Percentiles rank a stretch among this genome's conserved stretches.
phyloP scores from a whole-genome alignment of 768 basidiomycete species.

The Amanita exitialis region DNA sequence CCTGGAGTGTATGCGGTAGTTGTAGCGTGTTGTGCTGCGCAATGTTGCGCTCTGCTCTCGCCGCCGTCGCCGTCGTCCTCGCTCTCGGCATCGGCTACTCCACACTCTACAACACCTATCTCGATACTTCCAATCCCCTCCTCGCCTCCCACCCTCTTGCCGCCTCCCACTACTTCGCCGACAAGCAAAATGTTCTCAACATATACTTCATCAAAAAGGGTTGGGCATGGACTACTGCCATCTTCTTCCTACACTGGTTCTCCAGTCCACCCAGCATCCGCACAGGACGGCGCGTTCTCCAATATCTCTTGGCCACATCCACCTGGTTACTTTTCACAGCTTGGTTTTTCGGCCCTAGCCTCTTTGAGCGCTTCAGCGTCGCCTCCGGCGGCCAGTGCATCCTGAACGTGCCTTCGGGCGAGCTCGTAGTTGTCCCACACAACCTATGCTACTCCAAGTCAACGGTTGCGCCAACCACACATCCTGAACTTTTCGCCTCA shows the following conservation, averaged over 20 bases:
- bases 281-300: constrained; percentile 30
- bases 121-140: constrained; percentile 78
- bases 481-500: constrained; percentile 52
- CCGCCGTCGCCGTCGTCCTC: constrained; percentile 34
- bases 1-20: neutral
- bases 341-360: constrained; percentile 85
- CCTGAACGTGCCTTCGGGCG: constrained; percentile 49
- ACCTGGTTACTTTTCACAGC: constrained; percentile 69
- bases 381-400: constrained; percentile 72
- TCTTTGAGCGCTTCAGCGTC: constrained; percentile 56
- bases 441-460: constrained; percentile 46
- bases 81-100: constrained; percentile 59
- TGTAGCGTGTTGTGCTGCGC: neutral
- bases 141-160: constrained; percentile 63
- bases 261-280: constrained; percentile 42
- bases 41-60: constrained; percentile 20
- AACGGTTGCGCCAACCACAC: constrained; percentile 44
- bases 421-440: constrained; percentile 39
- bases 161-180: constrained; percentile 62
- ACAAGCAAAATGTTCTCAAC: constrained; percentile 76
- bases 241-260: constrained; percentile 49
- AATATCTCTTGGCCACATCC: constrained; percentile 49
- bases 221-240: constrained; percentile 83
- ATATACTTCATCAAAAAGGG: constrained; percentile 80
- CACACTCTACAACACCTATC: constrained; percentile 52